Evolutionary conservation across 169 alveolate genomes (phyloP).

Genomic region (Plasmodium malariae): DNA sequence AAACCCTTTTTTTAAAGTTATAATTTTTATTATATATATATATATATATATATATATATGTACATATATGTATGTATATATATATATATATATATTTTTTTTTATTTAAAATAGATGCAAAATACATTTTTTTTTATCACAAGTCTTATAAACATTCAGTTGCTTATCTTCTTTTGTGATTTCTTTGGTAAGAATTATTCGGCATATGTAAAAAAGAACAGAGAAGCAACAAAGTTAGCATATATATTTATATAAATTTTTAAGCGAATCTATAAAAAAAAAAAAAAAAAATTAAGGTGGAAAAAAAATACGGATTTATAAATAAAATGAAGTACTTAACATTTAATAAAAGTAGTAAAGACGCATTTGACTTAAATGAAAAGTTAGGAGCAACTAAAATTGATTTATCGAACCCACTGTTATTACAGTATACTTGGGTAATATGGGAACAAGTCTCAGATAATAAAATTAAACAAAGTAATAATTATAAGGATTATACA

Average conservation of each 20-base stretch:
- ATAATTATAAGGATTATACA: constrained; percentile 88
- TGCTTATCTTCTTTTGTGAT: too few relatives aligned
- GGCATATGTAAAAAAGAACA: too few relatives aligned
- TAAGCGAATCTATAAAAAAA: neutral
- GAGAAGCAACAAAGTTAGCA: too few relatives aligned
- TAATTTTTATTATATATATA: neutral
- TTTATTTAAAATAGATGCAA: neutral
- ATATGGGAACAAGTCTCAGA: constrained; percentile 89
- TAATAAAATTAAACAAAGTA: constrained; percentile 81
- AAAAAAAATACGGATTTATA: neutral
- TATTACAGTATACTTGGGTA: constrained; percentile 89
- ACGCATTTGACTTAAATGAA: constrained; percentile 62
- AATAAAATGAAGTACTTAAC: constrained; percentile 70
- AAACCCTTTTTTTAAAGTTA: too few relatives aligned
- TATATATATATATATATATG: neutral
- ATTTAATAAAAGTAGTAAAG: constrained; percentile 55
- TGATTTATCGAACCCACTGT: constrained; percentile 76
- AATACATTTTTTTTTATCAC: neutral
- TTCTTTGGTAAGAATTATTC: too few relatives aligned
- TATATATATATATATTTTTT: constrained; percentile 1
- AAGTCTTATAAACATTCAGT: neutral
- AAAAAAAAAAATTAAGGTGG: neutral
- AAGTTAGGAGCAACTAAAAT: constrained; percentile 68
- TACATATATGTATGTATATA: neutral
- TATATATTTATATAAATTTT: neutral